Conservation (phyloP, 257 asterid species). For the Jasminum sambac region DNA sequence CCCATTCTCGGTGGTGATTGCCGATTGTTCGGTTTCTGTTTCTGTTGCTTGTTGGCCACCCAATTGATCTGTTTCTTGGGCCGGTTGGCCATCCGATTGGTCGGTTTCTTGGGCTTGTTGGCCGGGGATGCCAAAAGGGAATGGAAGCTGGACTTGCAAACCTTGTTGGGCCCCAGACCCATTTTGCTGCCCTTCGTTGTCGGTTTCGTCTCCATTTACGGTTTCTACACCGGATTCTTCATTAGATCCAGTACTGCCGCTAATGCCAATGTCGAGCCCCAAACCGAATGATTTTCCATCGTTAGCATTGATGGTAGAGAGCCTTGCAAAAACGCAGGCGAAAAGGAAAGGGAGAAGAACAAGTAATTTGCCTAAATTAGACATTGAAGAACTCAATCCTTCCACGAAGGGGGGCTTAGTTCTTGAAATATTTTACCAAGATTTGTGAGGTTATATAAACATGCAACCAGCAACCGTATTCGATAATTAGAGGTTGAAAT, state of each 20-base stretch:
- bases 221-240: not conserved
- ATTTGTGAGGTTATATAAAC: not conserved
- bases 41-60: not conserved
- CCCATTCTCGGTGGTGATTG: too few relatives aligned
- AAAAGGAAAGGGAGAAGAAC: conserved; percentile 28
- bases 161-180: not conserved
- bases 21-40: not conserved
- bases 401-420: not conserved
- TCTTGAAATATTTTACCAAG: not conserved
- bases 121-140: not conserved
- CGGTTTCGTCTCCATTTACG: not conserved
- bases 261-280: not conserved
- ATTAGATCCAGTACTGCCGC: not conserved
- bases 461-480: not conserved
- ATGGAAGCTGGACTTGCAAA: not conserved
- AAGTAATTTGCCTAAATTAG: conserved; percentile 10
- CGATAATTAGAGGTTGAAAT: not conserved
- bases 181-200: not conserved
- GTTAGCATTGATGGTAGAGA: not conserved
- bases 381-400: conserved; percentile 26
- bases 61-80: not conserved
- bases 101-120: not conserved
- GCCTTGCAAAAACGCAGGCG: conserved; percentile 12
- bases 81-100: not conserved
- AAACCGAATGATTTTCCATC: not conserved